phyloP scores from a whole-genome alignment of 768 basidiomycete genomes.

The Rhizopogon vinicolor region DNA sequence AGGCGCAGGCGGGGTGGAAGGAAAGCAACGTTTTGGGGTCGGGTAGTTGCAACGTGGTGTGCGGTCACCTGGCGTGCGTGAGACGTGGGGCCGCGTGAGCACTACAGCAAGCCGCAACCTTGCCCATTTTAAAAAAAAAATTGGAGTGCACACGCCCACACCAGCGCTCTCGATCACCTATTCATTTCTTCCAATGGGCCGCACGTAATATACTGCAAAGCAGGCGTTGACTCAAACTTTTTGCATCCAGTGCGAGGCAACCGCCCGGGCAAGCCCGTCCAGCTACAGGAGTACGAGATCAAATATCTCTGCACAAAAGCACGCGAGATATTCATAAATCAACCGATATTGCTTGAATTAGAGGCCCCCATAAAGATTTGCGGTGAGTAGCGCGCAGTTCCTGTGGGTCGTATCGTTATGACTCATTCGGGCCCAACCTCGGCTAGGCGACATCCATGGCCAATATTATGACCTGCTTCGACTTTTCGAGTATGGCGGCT shows the following conservation, averaged over 20 bases:
- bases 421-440: constrained; percentile 17
- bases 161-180: neutral
- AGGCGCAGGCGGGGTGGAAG: neutral
- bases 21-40: neutral
- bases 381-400: constrained; percentile 50
- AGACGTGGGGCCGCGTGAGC: constrained; percentile 1
- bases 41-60: neutral
- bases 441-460: constrained; percentile 93
- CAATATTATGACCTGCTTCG: constrained; percentile 99
- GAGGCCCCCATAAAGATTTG: constrained; percentile 99
- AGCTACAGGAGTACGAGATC: constrained; percentile 98
- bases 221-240: constrained; percentile 7
- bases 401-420: constrained; percentile 10
- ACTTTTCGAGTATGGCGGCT: constrained; percentile 98
- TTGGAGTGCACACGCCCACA: neutral
- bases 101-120: neutral
- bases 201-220: neutral
- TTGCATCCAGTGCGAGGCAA: constrained; percentile 82
- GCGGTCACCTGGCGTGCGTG: neutral
- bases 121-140: constrained; percentile 5
- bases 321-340: constrained; percentile 98
- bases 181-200: neutral
- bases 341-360: constrained; percentile 95
- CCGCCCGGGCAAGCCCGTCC: constrained; percentile 97
- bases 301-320: constrained; percentile 98